Percentiles rank a stretch among this genome's conserved stretches.
Conservation (phyloP, 2,329 filamentous ascomycete genomes). For the Akanthomyces lecanii region DNA sequence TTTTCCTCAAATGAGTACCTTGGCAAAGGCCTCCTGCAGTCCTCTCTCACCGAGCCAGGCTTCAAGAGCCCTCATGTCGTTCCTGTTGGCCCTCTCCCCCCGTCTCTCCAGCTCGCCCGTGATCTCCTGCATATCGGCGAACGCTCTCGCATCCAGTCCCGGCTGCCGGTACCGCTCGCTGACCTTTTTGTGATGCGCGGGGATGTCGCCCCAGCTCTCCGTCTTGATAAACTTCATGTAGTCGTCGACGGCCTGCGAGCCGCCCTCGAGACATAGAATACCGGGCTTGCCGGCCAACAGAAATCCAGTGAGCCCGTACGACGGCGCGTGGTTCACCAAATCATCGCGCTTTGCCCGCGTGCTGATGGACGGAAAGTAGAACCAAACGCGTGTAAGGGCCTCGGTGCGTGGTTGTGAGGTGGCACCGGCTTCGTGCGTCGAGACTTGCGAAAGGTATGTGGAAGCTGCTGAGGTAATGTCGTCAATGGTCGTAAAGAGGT, state of each 20-base stretch:
- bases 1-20: slow-evolving; percentile 32
- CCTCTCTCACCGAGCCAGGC: slow-evolving; percentile 44
- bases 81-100: slow-evolving; percentile 46
- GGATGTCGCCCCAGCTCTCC: slow-evolving; percentile 60
- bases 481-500: slow-evolving; percentile 44
- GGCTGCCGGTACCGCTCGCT: slow-evolving; percentile 50
- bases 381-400: slow-evolving; percentile 52
- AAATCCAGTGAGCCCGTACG: slow-evolving; percentile 53
- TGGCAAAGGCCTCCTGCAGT: slow-evolving; percentile 41
- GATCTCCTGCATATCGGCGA: slow-evolving; percentile 55
- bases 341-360: slow-evolving; percentile 56
- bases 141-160: slow-evolving; percentile 34
- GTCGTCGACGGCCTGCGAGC: slow-evolving; percentile 44
- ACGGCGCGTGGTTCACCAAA: slow-evolving; percentile 48
- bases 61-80: slow-evolving; percentile 51
- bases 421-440: neutral
- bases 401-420: neutral
- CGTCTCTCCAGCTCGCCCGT: slow-evolving; percentile 45
- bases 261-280: slow-evolving; percentile 48
- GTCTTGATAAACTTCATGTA: slow-evolving; percentile 63
- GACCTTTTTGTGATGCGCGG: slow-evolving; percentile 58
- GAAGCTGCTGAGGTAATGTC: slow-evolving; percentile 36
- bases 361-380: slow-evolving; percentile 59
- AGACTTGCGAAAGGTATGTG: slow-evolving; percentile 25
- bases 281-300: slow-evolving; percentile 58